Evolutionary conservation across 2,329 filamentous ascomycete species (phyloP).

Genomic region (Cryphonectria japonica): DNA sequence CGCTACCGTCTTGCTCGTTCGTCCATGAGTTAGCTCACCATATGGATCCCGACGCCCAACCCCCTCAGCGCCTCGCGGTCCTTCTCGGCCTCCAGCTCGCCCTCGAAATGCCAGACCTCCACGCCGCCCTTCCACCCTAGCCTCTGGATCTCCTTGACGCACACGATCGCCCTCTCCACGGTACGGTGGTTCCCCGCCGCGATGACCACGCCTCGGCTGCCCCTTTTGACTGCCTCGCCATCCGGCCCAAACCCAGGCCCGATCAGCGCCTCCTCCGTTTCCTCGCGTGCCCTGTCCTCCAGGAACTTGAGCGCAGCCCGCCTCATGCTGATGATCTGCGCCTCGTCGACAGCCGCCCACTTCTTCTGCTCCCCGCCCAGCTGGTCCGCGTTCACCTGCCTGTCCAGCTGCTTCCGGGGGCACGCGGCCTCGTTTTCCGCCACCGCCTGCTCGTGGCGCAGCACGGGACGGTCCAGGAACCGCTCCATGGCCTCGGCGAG

Average conservation of each 20-base stretch:
- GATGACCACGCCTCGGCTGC: conserved; percentile 25
- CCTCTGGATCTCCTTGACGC: conserved; percentile 23
- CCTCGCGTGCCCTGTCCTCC: conserved; percentile 12
- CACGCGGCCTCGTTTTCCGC: conserved; percentile 25
- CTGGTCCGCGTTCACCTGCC: conserved; percentile 28
- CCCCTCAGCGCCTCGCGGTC: conserved; percentile 16
- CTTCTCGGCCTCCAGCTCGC: conserved; percentile 21
- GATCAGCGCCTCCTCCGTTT: conserved; percentile 19
- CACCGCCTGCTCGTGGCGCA: conserved; percentile 23
- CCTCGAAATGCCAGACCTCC: conserved; percentile 29
- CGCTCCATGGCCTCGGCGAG: conserved; percentile 14
- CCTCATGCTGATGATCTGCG: conserved; percentile 18
- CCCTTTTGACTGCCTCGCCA: conserved; percentile 8
- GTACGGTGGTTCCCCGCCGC: conserved; percentile 27
- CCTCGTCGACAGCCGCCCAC: conserved; percentile 19
- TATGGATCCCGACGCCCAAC: conserved; percentile 21
- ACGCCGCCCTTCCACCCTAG: conserved; percentile 25
- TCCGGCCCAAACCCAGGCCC: conserved; percentile 19
- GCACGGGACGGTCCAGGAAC: conserved; percentile 24
- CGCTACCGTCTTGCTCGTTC: too few relatives aligned
- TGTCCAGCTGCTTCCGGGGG: conserved; percentile 18
- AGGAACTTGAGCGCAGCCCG: conserved; percentile 20
- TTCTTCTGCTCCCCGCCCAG: conserved; percentile 19
- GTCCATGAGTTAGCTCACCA: conserved; percentile 10
- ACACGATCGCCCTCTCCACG: conserved; percentile 20